Percentiles rank a stretch among this genome's conserved stretches.
Evolutionary conservation across 805 yeast species (phyloP).

Genomic region (Yarrowia alimentaria): DNA sequence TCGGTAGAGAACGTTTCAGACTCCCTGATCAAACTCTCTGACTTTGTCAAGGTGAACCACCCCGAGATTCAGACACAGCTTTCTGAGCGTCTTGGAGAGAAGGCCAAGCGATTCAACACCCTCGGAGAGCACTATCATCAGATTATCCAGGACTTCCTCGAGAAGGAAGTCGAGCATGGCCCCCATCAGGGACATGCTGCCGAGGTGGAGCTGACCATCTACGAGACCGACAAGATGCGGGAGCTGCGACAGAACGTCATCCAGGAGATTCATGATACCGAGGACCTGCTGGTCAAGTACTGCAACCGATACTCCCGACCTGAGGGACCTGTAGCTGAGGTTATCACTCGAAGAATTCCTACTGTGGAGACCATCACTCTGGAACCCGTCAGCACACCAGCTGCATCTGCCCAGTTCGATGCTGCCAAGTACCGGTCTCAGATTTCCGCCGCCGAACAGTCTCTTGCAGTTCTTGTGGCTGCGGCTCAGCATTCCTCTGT

Average conservation of each 20-base stretch:
- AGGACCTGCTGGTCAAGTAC: conserved; percentile 32
- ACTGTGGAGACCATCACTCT: conserved; percentile 22
- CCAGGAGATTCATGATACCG: conserved; percentile 33
- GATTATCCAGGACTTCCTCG: conserved; percentile 24
- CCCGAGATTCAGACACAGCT: conserved; percentile 29
- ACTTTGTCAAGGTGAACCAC: conserved; percentile 22
- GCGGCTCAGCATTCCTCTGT: conserved; percentile 32
- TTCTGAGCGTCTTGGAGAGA: conserved; percentile 28
- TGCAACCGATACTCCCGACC: conserved; percentile 30
- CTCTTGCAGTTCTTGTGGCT: conserved; percentile 33
- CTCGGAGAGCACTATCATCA: conserved; percentile 28
- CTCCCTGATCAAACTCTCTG: conserved; percentile 30
- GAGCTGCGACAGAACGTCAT: conserved; percentile 31
- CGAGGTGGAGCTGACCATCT: conserved; percentile 24
- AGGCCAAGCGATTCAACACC: conserved; percentile 29
- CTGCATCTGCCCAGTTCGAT: conserved; percentile 18
- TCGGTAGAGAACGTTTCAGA: conserved; percentile 32
- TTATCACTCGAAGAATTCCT: conserved; percentile 18
- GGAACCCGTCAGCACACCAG: conserved; percentile 1
- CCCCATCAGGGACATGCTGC: conserved; percentile 28
- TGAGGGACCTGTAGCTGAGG: conserved; percentile 13
- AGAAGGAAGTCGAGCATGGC: conserved; percentile 20
- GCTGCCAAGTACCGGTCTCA: conserved; percentile 19
- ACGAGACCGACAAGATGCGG: conserved; percentile 24
- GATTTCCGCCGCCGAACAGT: conserved; percentile 31